These are phyloP conservation scores for Cercospora sojina DNA, from an alignment of 2,329 filamentous ascomycete species.

Conservation along the genomic window DNA sequence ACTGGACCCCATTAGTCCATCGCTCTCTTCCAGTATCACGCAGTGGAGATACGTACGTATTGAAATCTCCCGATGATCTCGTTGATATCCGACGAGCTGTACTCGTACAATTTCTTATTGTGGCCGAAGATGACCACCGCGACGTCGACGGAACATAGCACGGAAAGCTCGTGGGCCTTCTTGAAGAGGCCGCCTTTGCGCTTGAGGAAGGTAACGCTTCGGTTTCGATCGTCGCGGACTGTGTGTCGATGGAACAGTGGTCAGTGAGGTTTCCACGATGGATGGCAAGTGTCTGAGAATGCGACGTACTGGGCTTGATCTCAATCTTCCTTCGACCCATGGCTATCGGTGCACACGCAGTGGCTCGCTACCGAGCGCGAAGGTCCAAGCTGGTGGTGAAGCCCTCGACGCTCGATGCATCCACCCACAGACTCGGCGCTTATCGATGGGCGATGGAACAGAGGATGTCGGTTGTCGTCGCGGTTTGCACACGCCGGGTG, in stretches of 20 bases:
- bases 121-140: conserved; percentile 98
- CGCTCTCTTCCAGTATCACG: conserved; percentile 8
- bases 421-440: conserved; percentile 4
- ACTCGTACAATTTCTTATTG: conserved; percentile 99
- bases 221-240: conserved; percentile 31
- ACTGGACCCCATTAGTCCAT: conserved; percentile 54
- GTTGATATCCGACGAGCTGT: conserved; percentile 89
- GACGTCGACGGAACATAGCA: conserved; percentile 96
- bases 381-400: neutral
- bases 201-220: conserved; percentile 77
- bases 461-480: neutral
- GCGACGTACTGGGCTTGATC: conserved; percentile 68
- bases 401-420: neutral
- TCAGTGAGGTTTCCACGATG: neutral
- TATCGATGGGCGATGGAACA: neutral
- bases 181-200: conserved; percentile 98
- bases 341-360: conserved; percentile 27
- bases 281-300: conserved; percentile 6
- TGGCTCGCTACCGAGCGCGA: conserved; percentile 13
- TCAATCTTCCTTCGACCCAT: conserved; percentile 99
- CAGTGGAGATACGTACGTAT: conserved; percentile 63
- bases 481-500: neutral
- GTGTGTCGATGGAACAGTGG: neutral
- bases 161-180: conserved; percentile 97
- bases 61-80: conserved; percentile 85